Evolutionary conservation across 805 yeast species (phyloP), one percentile per base, ranked within the genome.

Genomic region (Saccharomycopsis sp.): DNA sequence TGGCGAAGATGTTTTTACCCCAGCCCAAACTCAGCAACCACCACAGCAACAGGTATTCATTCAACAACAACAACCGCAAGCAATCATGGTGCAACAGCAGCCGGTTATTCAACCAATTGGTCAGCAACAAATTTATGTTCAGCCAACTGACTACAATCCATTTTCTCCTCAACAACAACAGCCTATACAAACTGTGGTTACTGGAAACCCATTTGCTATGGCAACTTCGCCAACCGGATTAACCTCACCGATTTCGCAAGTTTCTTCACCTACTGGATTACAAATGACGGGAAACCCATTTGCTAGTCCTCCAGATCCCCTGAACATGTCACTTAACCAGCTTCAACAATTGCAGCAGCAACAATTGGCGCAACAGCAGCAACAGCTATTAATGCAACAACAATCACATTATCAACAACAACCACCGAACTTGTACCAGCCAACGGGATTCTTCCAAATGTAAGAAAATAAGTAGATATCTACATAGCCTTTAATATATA

Each of bases 241-340:
- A 22, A 22, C 38, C 11, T 14, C 14, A 20, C 4, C 44, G 35
- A 13, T 40, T 22, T 29, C 47, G 33, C 33, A 45, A 40, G 17
- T 21, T 26, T 36, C 33, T 16, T 17, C 35, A 33, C 7, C 20
- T 24, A 20, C 19, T 24, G 26, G n/a, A 32, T 11, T 29, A 6
- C 4, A 9, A n/a, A 14, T 31, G 35, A 33, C 47, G 20, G 55
- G 54, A 55, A 57, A 58, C 48, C 48, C 42, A 49, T 52, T 56
- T 54, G 50, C 55, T 51, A 32, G 36, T 14, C 13, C 36, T 32
- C 36, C 36, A 32, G 19, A 22, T n/a, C 22, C n/a, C 7, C 5
- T 22, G 6, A 32, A 24, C 14, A n/a, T 40, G 5, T 31, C 37
- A 17, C 20, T 31, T 13, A 31, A 31, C 16, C 43, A 40, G 41